These are phyloP conservation scores for Wickerhamomyces sydowiorum DNA, from an alignment of 805 yeast genomes.

Conservation along the genomic window DNA sequence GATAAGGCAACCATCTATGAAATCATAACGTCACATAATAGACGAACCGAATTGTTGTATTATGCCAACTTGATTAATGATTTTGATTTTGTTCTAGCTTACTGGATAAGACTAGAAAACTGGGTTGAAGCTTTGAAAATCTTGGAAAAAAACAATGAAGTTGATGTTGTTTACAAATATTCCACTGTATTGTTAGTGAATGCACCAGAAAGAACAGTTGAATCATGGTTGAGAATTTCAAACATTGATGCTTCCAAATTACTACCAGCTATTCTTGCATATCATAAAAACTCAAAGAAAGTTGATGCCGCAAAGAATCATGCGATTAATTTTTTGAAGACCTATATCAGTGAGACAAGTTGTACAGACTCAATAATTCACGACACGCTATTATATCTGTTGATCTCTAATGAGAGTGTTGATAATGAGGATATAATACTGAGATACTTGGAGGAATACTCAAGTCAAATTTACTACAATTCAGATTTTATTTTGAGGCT, in stretches of 20 bases:
- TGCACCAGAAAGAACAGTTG: conserved; percentile 63
- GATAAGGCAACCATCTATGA: conserved; percentile 70
- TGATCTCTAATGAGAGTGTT: conserved; percentile 35
- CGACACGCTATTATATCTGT: conserved; percentile 63
- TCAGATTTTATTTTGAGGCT: conserved; percentile 70
- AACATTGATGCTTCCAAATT: conserved; percentile 56
- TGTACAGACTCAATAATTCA: conserved; percentile 47
- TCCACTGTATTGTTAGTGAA: conserved; percentile 66
- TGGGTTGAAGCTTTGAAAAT: conserved; percentile 72
- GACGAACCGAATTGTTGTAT: conserved; percentile 54
- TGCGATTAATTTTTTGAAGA: conserved; percentile 58
- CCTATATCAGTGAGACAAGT: conserved; percentile 41
- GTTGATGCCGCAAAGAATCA: conserved; percentile 47
- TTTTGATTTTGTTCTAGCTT: conserved; percentile 58
- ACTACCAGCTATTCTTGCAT: conserved; percentile 71
- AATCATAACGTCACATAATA: conserved; percentile 60
- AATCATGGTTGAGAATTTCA: conserved; percentile 64
- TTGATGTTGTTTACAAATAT: conserved; percentile 52
- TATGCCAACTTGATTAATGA: conserved; percentile 69
- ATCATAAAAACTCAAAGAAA: conserved; percentile 43
- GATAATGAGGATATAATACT: conserved; percentile 42
- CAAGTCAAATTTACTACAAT: conserved; percentile 45
- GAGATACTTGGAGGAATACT: conserved; percentile 41
- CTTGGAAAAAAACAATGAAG: conserved; percentile 41
- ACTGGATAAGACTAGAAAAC: conserved; percentile 61